Evolutionary conservation across 768 basidiomycete genomes (phyloP).

Genomic region (Termitomyces sp.): DNA sequence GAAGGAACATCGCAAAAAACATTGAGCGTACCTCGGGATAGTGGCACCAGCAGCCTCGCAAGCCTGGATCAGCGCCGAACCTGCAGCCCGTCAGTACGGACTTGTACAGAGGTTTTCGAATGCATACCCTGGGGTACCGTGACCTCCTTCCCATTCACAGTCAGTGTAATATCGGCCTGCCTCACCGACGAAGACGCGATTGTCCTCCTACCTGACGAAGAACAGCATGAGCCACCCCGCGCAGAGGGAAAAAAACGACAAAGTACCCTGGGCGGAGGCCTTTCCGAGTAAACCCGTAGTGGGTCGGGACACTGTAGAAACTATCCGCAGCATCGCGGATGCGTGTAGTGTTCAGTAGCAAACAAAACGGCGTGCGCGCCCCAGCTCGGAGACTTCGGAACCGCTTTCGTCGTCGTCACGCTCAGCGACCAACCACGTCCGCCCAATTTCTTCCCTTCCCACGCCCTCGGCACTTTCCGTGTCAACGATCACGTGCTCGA

Average conservation of each 20-base stretch:
- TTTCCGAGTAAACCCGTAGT: constrained; percentile 67
- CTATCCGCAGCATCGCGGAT: constrained; percentile 59
- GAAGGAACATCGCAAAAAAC: neutral
- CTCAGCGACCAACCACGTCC: constrained; percentile 40
- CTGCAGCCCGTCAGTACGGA: constrained; percentile 27
- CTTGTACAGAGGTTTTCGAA: neutral
- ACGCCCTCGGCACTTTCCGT: constrained; percentile 18
- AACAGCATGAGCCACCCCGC: neutral
- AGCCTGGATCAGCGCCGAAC: constrained; percentile 94
- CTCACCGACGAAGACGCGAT: constrained; percentile 62
- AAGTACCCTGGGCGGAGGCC: constrained; percentile 28
- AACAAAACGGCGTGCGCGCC: constrained; percentile 20
- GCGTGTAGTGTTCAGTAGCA: constrained; percentile 1
- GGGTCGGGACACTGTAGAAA: constrained; percentile 53
- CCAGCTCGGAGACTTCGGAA: constrained; percentile 26
- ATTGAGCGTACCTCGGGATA: constrained; percentile 57
- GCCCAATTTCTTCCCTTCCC: constrained; percentile 39
- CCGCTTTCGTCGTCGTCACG: constrained; percentile 31
- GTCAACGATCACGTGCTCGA: too few species aligned
- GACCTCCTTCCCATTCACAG: constrained; percentile 95
- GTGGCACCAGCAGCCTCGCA: constrained; percentile 85
- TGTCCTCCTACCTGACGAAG: constrained; percentile 43
- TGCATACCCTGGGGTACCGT: constrained; percentile 88
- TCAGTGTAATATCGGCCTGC: constrained; percentile 81
- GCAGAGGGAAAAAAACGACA: neutral